Base-by-base conservation (phyloP, 768 basidiomycete genomes). In the Boletus pseudopeckii region DNA sequence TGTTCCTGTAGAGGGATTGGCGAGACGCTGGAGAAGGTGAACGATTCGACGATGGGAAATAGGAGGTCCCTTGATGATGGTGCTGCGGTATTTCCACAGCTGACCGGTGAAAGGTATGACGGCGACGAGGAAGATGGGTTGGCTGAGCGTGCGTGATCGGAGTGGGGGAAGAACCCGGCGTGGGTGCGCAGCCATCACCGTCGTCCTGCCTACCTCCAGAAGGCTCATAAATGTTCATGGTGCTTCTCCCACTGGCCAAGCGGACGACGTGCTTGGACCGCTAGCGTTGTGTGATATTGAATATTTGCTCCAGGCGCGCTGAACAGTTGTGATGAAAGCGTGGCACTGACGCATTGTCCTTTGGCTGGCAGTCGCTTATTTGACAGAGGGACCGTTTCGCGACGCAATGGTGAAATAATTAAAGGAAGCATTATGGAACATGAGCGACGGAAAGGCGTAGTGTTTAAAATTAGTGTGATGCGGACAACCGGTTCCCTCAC, bases 51-150 rank as follows among this genome's bases (percentile, higher is more conserved):
- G 71, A 63, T 20, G 80, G 71, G 56, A 80, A 83, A 67, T 86
- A 86, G 8, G 86, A 87, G 17, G 85, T 83, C 51, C 85, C 88
- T 60, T 83, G 81, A 63, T 82, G 75, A 65, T 85, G 86, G 61
- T 58, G 86, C 15, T 72, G 75, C 33, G 84, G 85, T 7, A 81
- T 80, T 36, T 85, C 82, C 17, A 70, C 66, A 13, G 77, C 66
- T 15, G 83, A 81, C 80, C 82, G 82, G 55, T 77, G 78, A n/a
- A 85, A 82, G 52, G 76, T 73, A 52, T 78, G 77, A 64, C 80
- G 83, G 48, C 77, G 58, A 48, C 71, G 68, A 55, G 75, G 74
- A 20, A 76, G 45, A 34, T 72, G 70, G 15, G 57, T 65, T 69
- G 57, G 67, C 28, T 38, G 55, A 58, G 26, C 39, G 45, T 65